These are phyloP conservation scores for Xylaria sp. DNA, from an alignment of 2,329 filamentous ascomycete genomes.

Conservation along the genomic window DNA sequence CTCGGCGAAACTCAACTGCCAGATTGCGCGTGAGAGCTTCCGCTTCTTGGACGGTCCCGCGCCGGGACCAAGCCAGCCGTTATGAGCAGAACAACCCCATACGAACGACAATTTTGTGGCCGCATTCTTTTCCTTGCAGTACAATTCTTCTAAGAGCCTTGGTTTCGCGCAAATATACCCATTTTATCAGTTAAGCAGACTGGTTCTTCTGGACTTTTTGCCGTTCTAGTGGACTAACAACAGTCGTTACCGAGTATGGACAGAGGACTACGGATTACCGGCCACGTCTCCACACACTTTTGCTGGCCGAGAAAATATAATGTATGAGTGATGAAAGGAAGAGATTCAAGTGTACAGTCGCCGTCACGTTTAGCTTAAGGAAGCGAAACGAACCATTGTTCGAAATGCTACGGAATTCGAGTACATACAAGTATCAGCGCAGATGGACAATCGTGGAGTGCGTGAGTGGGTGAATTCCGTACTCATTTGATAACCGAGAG, in stretches of 20 bases:
- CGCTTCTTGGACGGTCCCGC: slow-evolving; percentile 56
- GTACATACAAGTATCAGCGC: too few species aligned
- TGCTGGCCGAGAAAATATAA: too few species aligned
- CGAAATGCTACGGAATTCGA: too few species aligned
- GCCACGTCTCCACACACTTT: too few species aligned
- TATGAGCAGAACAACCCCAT: not conserved
- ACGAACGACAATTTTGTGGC: not conserved
- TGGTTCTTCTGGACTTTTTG: not conserved
- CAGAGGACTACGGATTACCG: too few species aligned
- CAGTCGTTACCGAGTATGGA: not conserved
- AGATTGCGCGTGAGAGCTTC: slow-evolving; percentile 79
- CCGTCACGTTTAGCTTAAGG: too few species aligned
- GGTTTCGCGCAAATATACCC: not conserved
- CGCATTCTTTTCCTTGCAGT: not conserved
- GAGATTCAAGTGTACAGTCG: too few species aligned
- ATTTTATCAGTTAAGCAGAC: not conserved
- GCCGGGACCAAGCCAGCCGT: slow-evolving; percentile 19
- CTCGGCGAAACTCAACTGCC: slow-evolving; percentile 81
- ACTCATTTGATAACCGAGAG: too few species aligned
- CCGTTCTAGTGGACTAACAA: not conserved
- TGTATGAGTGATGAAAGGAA: too few species aligned
- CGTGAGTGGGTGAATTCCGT: too few species aligned
- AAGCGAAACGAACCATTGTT: too few species aligned
- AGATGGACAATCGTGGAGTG: too few species aligned
- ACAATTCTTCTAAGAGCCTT: not conserved